A percentile compares a stretch with the other conserved stretches of the same genome.
Conservation (phyloP, 495 filamentous ascomycete species). For the Lophiostoma macrostomum region DNA sequence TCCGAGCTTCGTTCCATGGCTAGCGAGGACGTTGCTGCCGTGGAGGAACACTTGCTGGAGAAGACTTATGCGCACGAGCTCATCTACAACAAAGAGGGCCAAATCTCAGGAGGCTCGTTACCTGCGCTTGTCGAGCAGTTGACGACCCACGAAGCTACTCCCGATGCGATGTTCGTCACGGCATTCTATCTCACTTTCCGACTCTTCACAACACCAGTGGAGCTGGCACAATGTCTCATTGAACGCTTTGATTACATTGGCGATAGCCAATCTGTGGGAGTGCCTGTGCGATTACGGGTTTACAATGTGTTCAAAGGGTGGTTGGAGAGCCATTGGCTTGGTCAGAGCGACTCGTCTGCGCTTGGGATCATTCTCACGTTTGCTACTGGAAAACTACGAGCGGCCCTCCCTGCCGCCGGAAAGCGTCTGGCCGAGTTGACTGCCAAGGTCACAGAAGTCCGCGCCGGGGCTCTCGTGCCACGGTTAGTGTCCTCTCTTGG, state of each 20-base stretch:
- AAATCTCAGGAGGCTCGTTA: constrained; percentile 89
- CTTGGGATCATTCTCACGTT: constrained; percentile 74
- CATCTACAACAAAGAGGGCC: constrained; percentile 88
- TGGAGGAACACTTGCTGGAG: constrained; percentile 75
- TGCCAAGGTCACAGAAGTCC: constrained; percentile 72
- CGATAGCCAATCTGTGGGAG: constrained; percentile 67
- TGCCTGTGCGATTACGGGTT: constrained; percentile 80
- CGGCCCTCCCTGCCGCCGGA: constrained; percentile 69
- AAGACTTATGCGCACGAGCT: constrained; percentile 89
- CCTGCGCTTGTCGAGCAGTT: constrained; percentile 89
- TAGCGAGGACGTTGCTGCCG: constrained; percentile 72
- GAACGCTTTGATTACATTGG: constrained; percentile 90
- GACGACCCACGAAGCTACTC: constrained; percentile 89
- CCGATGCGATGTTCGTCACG: constrained; percentile 87
- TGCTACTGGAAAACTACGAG: constrained; percentile 65
- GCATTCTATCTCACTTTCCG: constrained; percentile 98
- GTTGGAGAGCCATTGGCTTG: constrained; percentile 94
- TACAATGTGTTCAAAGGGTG: constrained; percentile 97
- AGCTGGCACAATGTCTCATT: constrained; percentile 76
- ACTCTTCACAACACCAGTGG: constrained; percentile 78
- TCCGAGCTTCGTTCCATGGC: constrained; percentile 38
- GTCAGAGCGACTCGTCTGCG: constrained; percentile 70
- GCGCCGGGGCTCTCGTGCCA: constrained; percentile 71
- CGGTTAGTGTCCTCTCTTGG: constrained; percentile 83
- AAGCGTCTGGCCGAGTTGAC: constrained; percentile 74